Base-by-base conservation (phyloP, 441 rosid genomes). In the Populus hybrid region DNA sequence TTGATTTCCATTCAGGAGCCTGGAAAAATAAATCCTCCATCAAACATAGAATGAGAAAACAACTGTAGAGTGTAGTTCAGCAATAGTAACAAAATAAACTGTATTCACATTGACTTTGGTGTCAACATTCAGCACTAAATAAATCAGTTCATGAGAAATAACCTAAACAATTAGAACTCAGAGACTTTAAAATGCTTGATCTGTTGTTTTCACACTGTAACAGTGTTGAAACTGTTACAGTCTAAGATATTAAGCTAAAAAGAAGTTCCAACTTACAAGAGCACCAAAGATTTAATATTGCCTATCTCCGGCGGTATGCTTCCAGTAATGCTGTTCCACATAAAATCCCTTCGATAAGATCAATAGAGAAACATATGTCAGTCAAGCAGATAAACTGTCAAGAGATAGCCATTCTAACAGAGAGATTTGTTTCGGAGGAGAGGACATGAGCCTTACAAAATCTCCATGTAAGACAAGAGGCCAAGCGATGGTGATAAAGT, bases 271-370 rank as follows among this genome's bases (percentile, higher is more conserved):
- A 84, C 99, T 90, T 86, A 93, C 99, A 96, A 82, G 87, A 96
- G 99, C 65, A 72, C 61, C 83, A 96, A 79, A 78, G 99, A 77
- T 79, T 84, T 87, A 61, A 96, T 86, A 76, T 90, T 85, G 75
- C 98, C 98, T 76, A 96, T 93, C 86, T 94, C 98, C 83, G 90
- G 92, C 1, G 99, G 99, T 84, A 96, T 91, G 59, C 87, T 87
- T 67, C 99, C 99, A 69, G 74, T 89, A 26, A 96, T 81, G 29
- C 74, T 76, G 87, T 96, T 96, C 99, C 99, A 96, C 99, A 96
- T 96, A 82, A 94, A 93, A 82, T 93, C 97, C 90, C 99, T 96
- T 59, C 59, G 72, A 56, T 23, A 80, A 74, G 73, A 70, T 23
- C 45, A 68, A 69, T 21, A 77, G 36, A 59, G 29, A 84, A 84